Evolutionary conservation across 2,329 filamentous ascomycete species (phyloP).

Genomic region (Verticillium longisporum): DNA sequence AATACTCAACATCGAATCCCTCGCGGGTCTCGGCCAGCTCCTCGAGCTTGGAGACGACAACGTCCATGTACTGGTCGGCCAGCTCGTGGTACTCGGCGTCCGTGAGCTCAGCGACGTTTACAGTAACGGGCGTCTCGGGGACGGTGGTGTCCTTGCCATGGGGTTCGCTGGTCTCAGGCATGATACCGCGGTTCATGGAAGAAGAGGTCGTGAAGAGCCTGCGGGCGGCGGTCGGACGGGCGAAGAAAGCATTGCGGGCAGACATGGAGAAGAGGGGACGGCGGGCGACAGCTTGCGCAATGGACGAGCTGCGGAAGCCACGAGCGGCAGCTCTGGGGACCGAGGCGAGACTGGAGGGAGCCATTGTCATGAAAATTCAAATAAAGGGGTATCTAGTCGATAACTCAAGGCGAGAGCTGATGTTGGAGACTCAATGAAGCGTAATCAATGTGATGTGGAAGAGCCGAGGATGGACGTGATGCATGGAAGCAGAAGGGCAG

Average conservation of each 20-base stretch:
- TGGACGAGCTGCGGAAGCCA: constrained; percentile 19
- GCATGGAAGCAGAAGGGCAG: neutral
- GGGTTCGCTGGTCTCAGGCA: constrained; percentile 52
- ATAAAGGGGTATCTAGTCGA: neutral
- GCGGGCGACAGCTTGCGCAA: constrained; percentile 12
- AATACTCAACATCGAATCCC: constrained; percentile 83
- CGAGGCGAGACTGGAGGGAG: constrained; percentile 23
- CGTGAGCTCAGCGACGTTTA: constrained; percentile 53
- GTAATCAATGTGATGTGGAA: neutral
- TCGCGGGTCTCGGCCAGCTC: constrained; percentile 64
- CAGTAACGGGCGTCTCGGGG: constrained; percentile 30
- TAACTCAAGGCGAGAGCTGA: neutral
- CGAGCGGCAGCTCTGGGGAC: constrained; percentile 29
- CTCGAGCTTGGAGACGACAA: constrained; percentile 56
- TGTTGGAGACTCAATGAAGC: neutral
- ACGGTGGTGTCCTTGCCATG: constrained; percentile 32
- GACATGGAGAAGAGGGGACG: constrained; percentile 3
- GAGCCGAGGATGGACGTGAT: neutral
- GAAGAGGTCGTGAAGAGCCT: constrained; percentile 23
- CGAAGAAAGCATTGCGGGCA: constrained; percentile 12
- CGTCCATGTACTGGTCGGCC: constrained; percentile 67
- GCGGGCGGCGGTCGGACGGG: constrained; percentile 8
- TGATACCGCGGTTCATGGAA: constrained; percentile 40
- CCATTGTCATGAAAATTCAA: constrained; percentile 17
- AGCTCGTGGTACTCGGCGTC: constrained; percentile 69